These are phyloP conservation scores for Cladobotryum protrusum DNA, from an alignment of 2,329 filamentous ascomycete genomes.

Conservation along the genomic window DNA sequence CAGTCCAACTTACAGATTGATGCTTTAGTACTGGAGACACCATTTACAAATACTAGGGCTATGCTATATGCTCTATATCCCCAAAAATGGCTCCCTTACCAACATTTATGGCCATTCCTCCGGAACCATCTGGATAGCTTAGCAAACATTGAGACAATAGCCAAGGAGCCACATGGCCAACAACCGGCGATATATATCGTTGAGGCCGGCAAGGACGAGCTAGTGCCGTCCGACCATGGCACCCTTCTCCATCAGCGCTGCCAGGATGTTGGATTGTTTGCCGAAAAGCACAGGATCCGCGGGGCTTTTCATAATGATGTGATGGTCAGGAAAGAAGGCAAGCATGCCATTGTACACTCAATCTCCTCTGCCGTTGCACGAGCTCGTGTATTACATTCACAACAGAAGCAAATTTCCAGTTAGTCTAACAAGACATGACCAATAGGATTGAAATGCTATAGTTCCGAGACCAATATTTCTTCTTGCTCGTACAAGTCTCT, in stretches of 20 bases:
- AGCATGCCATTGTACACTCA: slow-evolving; percentile 38
- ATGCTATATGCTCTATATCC: slow-evolving; percentile 71
- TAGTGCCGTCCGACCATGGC: slow-evolving; percentile 49
- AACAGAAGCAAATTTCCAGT: no score
- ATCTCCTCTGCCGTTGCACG: slow-evolving; percentile 24
- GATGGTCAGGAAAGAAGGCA: slow-evolving; percentile 41
- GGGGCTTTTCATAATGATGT: slow-evolving; percentile 53
- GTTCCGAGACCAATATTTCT: no score
- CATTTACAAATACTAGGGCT: slow-evolving; percentile 62
- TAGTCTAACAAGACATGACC: no score
- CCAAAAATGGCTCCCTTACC: slow-evolving; percentile 73
- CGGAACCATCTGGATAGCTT: slow-evolving; percentile 55
- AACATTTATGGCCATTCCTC: slow-evolving; percentile 67
- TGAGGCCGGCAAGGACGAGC: slow-evolving; percentile 52
- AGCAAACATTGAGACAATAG: slow-evolving; percentile 43
- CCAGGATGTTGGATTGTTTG: slow-evolving; percentile 38
- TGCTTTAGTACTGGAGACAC: slow-evolving; percentile 65
- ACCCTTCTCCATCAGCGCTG: slow-evolving; percentile 42
- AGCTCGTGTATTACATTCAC: not conserved
- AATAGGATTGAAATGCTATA: no score
- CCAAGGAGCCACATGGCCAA: slow-evolving; percentile 15
- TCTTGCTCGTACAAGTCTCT: no score
- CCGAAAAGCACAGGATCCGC: slow-evolving; percentile 37
- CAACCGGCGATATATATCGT: slow-evolving; percentile 42
- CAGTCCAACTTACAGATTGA: slow-evolving; percentile 34